Base-by-base conservation (phyloP, 805 yeast genomes). In the Pichia nakasei region DNA sequence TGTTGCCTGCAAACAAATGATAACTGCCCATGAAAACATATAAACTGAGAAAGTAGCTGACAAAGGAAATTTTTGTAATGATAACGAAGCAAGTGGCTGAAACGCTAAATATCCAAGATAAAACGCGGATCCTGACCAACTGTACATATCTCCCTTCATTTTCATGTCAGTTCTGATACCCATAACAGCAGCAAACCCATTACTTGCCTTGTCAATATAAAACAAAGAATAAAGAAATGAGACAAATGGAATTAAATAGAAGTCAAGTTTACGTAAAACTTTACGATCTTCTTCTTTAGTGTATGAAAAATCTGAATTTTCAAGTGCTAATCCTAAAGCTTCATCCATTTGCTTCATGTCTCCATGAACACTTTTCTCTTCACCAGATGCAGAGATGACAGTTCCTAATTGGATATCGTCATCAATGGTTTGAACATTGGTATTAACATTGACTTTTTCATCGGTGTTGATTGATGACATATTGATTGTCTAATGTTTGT, bases 81-180 rank as follows among this genome's bases (percentile, higher is more conserved):
- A 57, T 20, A 56, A 53, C n/a, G 61, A 57, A 3, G 73, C 66
- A 7, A 77, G 76, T 39, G 61, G 64, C 42, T 69, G 72, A 44
- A 69, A 71, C 4, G 59, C 63, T 46, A 75, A 51, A 53, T 73
- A 74, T 17, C 75, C 75, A 29, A 70, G 46, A 39, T 56, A 56
- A 37, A 59, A 59, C n/a, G 56, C 55, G 22, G 66, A 50, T 19
- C 66, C 56, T 31, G 60, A 34, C 78, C 82, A 73, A 42, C 75
- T 59, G 52, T 73, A 69, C 53, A 67, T 60, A 44, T 63, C 63
- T 11, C 76, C 74, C n/a, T 48, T 48, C 54, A 73, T 58, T 22
- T 64, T 46, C 21, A 59, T 57, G 50, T 70, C 75, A 4, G 50
- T 52, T 42, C 62, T 60, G 31, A 73, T 48, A 13, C 75, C 75